A percentile compares a stretch with the other conserved stretches of the same genome.
phyloP scores from a whole-genome alignment of 352 stramenopile species.

The Elongisporangium anandrum region DNA sequence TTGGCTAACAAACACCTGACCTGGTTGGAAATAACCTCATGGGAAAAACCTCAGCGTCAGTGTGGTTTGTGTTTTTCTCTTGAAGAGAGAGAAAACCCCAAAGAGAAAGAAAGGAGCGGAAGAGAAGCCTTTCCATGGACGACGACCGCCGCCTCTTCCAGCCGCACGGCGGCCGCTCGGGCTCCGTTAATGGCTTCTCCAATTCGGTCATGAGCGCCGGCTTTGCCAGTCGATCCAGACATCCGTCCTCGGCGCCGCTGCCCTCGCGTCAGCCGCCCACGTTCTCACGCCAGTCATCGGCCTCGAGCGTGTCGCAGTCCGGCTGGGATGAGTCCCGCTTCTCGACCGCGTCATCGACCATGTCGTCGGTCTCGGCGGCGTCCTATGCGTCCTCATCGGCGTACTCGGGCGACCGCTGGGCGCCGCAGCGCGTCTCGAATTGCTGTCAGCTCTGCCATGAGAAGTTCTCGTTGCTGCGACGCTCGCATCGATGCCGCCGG shows the following conservation, averaged over 20 bases:
- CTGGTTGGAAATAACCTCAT: not conserved
- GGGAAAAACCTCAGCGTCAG: not conserved
- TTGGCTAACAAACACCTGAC: not conserved
- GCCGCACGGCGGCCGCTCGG: not conserved
- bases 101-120: not conserved
- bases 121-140: not conserved
- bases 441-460: slow-evolving; percentile 74
- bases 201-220: not conserved
- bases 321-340: slow-evolving; percentile 59
- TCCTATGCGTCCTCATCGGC: slow-evolving; percentile 21
- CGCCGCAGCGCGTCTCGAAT: slow-evolving; percentile 64
- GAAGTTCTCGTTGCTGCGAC: slow-evolving; percentile 78
- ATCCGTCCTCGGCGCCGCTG: not conserved
- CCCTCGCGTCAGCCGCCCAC: not conserved
- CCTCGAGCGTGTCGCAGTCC: slow-evolving; percentile 3
- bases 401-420: slow-evolving; percentile 54
- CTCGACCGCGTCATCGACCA: slow-evolving; percentile 42
- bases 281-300: not conserved
- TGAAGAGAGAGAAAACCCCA: not conserved
- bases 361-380: slow-evolving; percentile 27
- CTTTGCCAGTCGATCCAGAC: not conserved
- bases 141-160: slow-evolving; percentile 1
- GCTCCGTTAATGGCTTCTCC: not conserved
- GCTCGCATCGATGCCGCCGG: slow-evolving; percentile 73
- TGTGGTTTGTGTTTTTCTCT: not conserved